Conservation (phyloP, 2,329 filamentous ascomycete genomes). For the Ambrosiella xylebori region DNA sequence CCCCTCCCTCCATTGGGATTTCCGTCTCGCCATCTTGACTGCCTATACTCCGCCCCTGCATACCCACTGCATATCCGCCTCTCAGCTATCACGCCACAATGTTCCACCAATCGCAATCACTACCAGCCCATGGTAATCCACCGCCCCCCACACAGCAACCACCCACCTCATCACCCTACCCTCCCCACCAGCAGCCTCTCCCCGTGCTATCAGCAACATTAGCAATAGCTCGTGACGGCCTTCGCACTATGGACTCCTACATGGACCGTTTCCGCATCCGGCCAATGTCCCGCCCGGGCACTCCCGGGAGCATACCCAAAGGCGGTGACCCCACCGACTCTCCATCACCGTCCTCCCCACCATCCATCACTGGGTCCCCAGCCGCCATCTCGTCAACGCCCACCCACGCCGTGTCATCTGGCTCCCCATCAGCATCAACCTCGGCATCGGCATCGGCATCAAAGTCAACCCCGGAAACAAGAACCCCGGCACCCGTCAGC, state of each 20-base stretch:
- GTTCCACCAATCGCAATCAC: background rate
- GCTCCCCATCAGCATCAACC: background rate
- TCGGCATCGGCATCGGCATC: too few species aligned
- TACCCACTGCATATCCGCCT: background rate
- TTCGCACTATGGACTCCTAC: conserved; percentile 2
- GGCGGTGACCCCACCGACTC: background rate
- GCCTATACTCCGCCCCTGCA: too few species aligned
- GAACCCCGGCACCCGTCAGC: background rate
- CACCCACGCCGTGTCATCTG: background rate
- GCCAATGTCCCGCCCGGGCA: conserved; percentile 5
- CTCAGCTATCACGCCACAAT: background rate
- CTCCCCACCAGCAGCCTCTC: background rate
- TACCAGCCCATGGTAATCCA: background rate
- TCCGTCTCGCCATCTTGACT: too few species aligned
- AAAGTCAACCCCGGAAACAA: background rate
- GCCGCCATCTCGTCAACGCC: background rate
- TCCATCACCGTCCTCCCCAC: background rate
- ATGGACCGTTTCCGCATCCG: conserved; percentile 10
- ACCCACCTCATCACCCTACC: background rate
- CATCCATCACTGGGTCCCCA: background rate
- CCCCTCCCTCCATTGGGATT: too few species aligned
- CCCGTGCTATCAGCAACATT: background rate
- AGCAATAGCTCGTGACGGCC: background rate
- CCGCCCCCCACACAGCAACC: background rate
- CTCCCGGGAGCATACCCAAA: conserved; percentile 1